Percentiles rank a stretch among this genome's conserved stretches.
Evolutionary conservation across 495 filamentous ascomycete species (phyloP).

Genomic region (Neurospora hispaniola): DNA sequence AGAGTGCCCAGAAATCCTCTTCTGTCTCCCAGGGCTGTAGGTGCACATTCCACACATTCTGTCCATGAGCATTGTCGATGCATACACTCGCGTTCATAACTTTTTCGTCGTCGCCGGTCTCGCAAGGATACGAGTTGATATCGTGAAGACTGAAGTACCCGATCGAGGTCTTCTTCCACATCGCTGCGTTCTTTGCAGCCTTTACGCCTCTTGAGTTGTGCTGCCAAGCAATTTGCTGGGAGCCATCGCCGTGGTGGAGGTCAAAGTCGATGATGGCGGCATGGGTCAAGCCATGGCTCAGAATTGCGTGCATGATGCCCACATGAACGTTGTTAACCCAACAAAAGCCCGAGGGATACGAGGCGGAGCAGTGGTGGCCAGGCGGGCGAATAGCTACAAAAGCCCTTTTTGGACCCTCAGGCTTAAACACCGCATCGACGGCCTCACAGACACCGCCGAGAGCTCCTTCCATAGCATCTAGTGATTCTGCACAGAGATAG

Average conservation of each 20-base stretch:
- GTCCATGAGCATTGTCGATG: constrained; percentile 81
- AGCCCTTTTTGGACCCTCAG: constrained; percentile 52
- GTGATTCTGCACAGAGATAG: constrained; percentile 76
- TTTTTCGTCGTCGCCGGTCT: constrained; percentile 78
- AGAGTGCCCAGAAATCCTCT: constrained; percentile 79
- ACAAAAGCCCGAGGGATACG: constrained; percentile 87
- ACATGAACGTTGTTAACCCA: constrained; percentile 99
- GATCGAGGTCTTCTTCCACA: constrained; percentile 71
- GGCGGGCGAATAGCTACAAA: constrained; percentile 79
- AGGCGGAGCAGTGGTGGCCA: constrained; percentile 87
- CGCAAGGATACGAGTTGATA: constrained; percentile 95
- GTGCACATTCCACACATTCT: constrained; percentile 95
- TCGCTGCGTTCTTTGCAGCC: constrained; percentile 52
- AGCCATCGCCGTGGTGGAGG: constrained; percentile 92
- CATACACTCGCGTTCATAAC: constrained; percentile 85
- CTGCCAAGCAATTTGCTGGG: constrained; percentile 82
- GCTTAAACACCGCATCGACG: constrained; percentile 69
- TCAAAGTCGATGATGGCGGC: constrained; percentile 97
- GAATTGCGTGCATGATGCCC: constrained; percentile 79
- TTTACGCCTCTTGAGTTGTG: constrained; percentile 56
- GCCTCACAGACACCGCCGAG: constrained; percentile 84
- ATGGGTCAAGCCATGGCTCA: constrained; percentile 77
- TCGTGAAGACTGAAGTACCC: constrained; percentile 96
- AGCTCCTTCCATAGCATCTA: constrained; percentile 80
- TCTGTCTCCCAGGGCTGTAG: constrained; percentile 74